Percentiles rank a stretch among this genome's conserved stretches.
These are phyloP conservation scores for Penicillium sp. DNA, from an alignment of 2,329 filamentous ascomycete genomes.

Conservation along the genomic window DNA sequence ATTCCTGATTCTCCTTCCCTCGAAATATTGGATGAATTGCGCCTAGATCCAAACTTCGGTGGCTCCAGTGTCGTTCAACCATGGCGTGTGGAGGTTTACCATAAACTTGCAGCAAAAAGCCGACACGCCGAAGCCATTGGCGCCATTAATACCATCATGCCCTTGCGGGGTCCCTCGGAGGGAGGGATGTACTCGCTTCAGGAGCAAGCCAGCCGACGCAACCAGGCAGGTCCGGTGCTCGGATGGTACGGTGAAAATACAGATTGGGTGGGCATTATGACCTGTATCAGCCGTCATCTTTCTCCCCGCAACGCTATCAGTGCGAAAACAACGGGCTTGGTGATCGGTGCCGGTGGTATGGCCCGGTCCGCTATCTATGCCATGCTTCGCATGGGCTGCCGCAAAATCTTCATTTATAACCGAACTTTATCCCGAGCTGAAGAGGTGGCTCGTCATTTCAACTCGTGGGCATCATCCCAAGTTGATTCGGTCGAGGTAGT, in stretches of 20 bases:
- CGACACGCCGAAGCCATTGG: slow-evolving; percentile 47
- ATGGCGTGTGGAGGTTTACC: slow-evolving; percentile 43
- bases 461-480: slow-evolving; percentile 47
- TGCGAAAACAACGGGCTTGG: slow-evolving; percentile 51
- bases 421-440: slow-evolving; percentile 67
- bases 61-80: slow-evolving; percentile 46
- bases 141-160: slow-evolving; percentile 47
- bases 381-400: slow-evolving; percentile 73
- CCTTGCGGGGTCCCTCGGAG: slow-evolving; percentile 38
- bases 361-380: slow-evolving; percentile 75
- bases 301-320: slow-evolving; percentile 55
- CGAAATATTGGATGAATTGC: slow-evolving; percentile 37
- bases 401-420: slow-evolving; percentile 73
- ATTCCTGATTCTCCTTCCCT: slow-evolving; percentile 40
- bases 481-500: slow-evolving; percentile 40
- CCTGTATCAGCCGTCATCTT: slow-evolving; percentile 42
- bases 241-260: slow-evolving; percentile 49
- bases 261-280: slow-evolving; percentile 46
- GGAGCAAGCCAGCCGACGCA: slow-evolving; percentile 43
- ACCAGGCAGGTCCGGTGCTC: slow-evolving; percentile 41
- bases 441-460: slow-evolving; percentile 68
- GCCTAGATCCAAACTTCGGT: slow-evolving; percentile 41
- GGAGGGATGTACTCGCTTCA: slow-evolving; percentile 38
- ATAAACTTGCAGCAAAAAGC: slow-evolving; percentile 40
- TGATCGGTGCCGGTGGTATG: slow-evolving; percentile 69